A percentile compares a stretch with the other conserved stretches of the same genome.
Evolutionary conservation across 148 eudicot species (phyloP).

Genomic region (Bassia scoparia): DNA sequence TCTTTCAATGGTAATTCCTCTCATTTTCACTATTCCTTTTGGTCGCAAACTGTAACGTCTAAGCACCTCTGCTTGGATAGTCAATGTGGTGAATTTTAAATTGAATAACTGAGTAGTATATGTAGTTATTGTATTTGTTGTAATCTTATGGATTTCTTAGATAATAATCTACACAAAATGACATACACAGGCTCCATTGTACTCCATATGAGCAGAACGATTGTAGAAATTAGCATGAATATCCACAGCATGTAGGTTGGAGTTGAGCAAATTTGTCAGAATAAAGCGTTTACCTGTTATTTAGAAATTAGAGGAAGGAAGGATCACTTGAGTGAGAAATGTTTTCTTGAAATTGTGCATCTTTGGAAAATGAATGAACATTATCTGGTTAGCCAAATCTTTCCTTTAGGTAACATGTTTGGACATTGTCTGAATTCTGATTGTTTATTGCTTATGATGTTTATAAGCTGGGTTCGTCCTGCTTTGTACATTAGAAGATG

Average conservation of each 20-base stretch:
- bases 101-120: background rate
- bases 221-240: background rate
- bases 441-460: background rate
- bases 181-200: too few species aligned
- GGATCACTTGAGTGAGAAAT: too few species aligned
- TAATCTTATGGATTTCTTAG: background rate
- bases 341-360: background rate
- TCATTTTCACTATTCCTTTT: background rate
- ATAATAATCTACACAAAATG: background rate
- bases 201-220: background rate
- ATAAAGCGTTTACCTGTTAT: background rate
- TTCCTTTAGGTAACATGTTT: too few species aligned
- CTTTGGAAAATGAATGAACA: too few species aligned
- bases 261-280: background rate
- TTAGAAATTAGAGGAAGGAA: background rate
- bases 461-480: background rate
- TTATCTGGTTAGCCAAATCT: background rate
- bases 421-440: background rate
- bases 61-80: background rate
- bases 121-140: background rate
- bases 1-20: slow-evolving; percentile 70
- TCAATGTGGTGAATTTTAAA: background rate
- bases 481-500: background rate
- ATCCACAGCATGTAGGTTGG: too few species aligned
- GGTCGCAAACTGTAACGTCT: background rate